Evolutionary conservation across 2,329 filamentous ascomycete species (phyloP), one percentile per base, ranked within the genome.

Genomic region (Xylariaceae sp.): DNA sequence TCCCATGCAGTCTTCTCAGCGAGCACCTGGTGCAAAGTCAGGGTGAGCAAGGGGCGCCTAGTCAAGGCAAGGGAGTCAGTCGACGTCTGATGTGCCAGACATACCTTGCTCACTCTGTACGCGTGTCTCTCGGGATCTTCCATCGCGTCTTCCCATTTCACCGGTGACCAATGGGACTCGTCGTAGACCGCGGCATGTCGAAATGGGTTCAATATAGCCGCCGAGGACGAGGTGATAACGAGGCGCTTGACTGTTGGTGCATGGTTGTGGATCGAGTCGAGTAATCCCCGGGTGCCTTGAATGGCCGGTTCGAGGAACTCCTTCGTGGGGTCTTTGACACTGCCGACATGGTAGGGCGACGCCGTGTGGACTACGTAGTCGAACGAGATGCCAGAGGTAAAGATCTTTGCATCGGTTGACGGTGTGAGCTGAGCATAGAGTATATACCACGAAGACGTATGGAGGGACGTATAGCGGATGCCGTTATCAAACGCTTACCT

Each of bases 311-410:
- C 66, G 8, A 79, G 62, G 16, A 79, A 63, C 30, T 74, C 70
- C 13, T 55, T 60, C 8, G 62, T 54, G 4, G 62, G 62, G 40
- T 70, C 66, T 3, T 74, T 71, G 32, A 81, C 71, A 34, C 79
- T 78, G n/a, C n/a, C 21, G 57, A 80, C 74, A 52, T 85, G 81
- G 65, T 85, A 89, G 0, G 86, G 85, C 0, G 76, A 81, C 2
- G 84, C 83, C 5, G 83, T 86, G 59, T 88, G 83, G 36, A 88
- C 70, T 34, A 90, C 83, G 31, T 74, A 80, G 52, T 86, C 81
- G 46, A 90, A 85, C n/a, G n/a, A n/a, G n/a, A n/a, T n/a, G n/a
- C n/a, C n/a, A n/a, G n/a, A n/a, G n/a, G n/a, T n/a, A n/a, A n/a
- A n/a, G n/a, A n/a, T n/a, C n/a, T n/a, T n/a, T n/a, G n/a, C n/a